Base-by-base conservation (phyloP, 2,329 filamentous ascomycete species). In the Alternaria postmessia region DNA sequence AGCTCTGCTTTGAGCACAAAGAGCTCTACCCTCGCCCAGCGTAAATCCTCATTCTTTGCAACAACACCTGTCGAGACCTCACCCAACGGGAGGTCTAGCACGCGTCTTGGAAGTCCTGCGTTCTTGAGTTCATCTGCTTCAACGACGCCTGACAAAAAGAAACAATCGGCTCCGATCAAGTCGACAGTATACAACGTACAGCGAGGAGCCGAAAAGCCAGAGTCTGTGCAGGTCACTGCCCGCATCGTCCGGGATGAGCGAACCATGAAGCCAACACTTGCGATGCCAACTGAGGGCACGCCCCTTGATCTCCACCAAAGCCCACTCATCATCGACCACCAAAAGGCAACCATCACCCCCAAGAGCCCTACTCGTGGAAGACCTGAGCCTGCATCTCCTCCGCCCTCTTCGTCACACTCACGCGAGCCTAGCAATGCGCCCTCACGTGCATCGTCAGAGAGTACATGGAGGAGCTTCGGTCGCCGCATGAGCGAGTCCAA, bases 141-240 rank as follows among this genome's bases (percentile, higher is more conserved):
- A 51, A 62, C 76, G 39, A 71, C 69, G 32, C 64, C 74, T 61
- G 72, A 76, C 41, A 66, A 63, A 44, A 73, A 71, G 48, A 53
- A 62, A 49, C 68, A 71, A 59, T 62, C 68, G 16, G 49, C 57
- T 9, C 72, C 47, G 18, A 68, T 63, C 39, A 65, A 75, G 38
- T 61, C 71, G 38, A 73, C 80, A 6, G 73, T 78, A 18, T 82
- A 81, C 71, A 81, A 74, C 46, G 72, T 81, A 20, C 78, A 80
- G 58, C 75, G 75, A 55, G 76, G 76, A 34, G 57, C 67, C 16
- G 76, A 77, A 46, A 81, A 80, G 60, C 86, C 89, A 5, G 92
- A 94, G 71, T 94, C 92, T 0, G 88, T 96, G n/a, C 94, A 93
- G 46, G 93, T 97, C 11, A 95, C 91, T 18, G 92, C 94, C 49